phyloP scores from a whole-genome alignment of 2,329 filamentous ascomycete genomes.

The Penicillium frequentans region DNA sequence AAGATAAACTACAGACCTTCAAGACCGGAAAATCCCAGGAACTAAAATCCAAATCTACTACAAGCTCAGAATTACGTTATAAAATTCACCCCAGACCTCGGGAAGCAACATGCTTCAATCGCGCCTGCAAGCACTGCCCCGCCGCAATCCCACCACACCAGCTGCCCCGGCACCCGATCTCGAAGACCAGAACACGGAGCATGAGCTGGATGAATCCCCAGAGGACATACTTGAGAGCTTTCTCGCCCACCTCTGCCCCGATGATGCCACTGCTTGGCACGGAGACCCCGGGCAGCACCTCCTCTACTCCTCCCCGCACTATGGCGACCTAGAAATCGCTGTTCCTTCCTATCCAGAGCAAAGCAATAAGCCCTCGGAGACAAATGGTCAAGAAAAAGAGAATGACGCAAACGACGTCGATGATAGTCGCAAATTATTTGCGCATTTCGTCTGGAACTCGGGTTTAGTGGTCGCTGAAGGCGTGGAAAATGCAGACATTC shows the following conservation, averaged over 20 bases:
- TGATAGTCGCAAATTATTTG: slow-evolving; percentile 54
- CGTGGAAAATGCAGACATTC: slow-evolving; percentile 35
- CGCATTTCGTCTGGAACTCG: slow-evolving; percentile 62
- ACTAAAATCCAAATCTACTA: neutral
- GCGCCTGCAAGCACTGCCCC: slow-evolving; percentile 32
- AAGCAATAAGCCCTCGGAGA: slow-evolving; percentile 21
- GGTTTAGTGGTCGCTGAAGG: slow-evolving; percentile 45
- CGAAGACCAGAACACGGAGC: slow-evolving; percentile 14
- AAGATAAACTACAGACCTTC: neutral
- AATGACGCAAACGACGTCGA: slow-evolving; percentile 34
- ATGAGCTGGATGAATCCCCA: slow-evolving; percentile 29
- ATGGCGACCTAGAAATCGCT: slow-evolving; percentile 42
- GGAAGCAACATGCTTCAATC: slow-evolving; percentile 28
- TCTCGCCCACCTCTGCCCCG: slow-evolving; percentile 56
- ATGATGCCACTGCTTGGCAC: slow-evolving; percentile 56
- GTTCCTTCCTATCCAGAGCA: slow-evolving; percentile 46
- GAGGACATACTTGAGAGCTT: slow-evolving; percentile 57
- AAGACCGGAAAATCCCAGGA: neutral
- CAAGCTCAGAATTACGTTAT: neutral
- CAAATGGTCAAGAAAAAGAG: slow-evolving; percentile 6
- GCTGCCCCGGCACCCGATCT: slow-evolving; percentile 18
- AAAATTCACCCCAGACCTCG: neutral
- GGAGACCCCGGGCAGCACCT: slow-evolving; percentile 54
- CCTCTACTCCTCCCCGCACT: slow-evolving; percentile 48
- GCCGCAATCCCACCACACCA: slow-evolving; percentile 12